Evolutionary conservation across 495 filamentous ascomycete species (phyloP), one percentile per base, ranked within the genome.

Genomic region (Xylaria palmicola): DNA sequence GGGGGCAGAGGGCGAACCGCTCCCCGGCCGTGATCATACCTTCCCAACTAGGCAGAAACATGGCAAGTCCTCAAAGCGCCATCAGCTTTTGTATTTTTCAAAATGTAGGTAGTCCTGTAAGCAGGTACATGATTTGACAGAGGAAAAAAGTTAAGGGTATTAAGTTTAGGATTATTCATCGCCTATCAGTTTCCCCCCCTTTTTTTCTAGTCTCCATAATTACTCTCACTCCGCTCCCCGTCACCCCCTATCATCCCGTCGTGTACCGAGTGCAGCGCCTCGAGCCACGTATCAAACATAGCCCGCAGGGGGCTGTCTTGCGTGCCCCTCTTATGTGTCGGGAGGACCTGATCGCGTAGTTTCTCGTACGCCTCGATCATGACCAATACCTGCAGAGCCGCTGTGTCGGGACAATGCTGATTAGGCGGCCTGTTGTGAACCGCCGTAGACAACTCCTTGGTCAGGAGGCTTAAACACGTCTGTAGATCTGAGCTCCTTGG

Each of bases 361-460:
- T 71, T 64, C 63, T 80, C 79, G 51, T 81, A 81, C 29, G 77
- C 77, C 63, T 80, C 77, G 47, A 81, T 81, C 79, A 81, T 80
- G 15, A 75, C 71, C 75, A 76, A 78, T 8, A 83, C 83, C 77
- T 71, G 87, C 74, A 74, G 78, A 70, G 75, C 84, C 75, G 70
- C 85, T 62, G 65, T 85, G 76, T 75, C 73, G 4, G 65, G 19
- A 4, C 61, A 64, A 1, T 65, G 36, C 2, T 67, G 62, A n/a
- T 51, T 48, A 1, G 62, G 64, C 30, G 65, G 60, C 37, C 64
- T 63, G 8, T 61, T 58, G 0, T n/a, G n/a, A n/a, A 76, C 43
- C 0, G 73, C 70, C 3, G 77, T 73, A 0, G 76, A 71, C 9
- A 81, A 62, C 17, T 81, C 79, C 8, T 66, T 64, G n/a, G 72